Base-by-base conservation (phyloP, 768 basidiomycete species). In the Gloeopeniophorella convolvens region DNA sequence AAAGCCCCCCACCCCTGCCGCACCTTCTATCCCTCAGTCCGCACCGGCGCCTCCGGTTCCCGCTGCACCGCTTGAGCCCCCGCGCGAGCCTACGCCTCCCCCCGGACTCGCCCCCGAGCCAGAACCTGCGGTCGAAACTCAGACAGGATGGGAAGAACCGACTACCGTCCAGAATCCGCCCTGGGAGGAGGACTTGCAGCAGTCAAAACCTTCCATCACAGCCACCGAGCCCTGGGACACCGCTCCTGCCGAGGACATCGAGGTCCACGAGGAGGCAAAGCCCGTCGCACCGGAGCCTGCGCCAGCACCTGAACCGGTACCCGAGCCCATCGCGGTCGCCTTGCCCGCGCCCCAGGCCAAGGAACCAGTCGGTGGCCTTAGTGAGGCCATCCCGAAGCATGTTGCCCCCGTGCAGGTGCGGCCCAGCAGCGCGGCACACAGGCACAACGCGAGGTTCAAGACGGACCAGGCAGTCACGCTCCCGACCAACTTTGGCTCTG, bases 391-490 rank as follows among this genome's bases (percentile, higher is more conserved):
- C 11, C 42, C 62, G 20, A 69, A 71, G 23, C 70, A 75, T 6
- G 62, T 60, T 6, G 62, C 65, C 2, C 63, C 69, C 20, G 66
- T 79, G 30, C 66, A 73, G n/a, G 63, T 73, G 3, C 76, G 86
- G 10, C 74, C 80, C 11, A 70, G 76, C 7, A 69, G 70, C 32
- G 66, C 68, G 13, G 70, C 78, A 1, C 81, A 85, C 45, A 76
- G 82, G 40, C 70, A 67, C 57, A 77, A 72, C 39, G 76, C 78
- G 28, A 79, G 80, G 44, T 82, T 83, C 70, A 89, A 89, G 71
- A 76, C 89, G 54, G 84, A 87, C 50, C 79, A 89, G 31, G 89
- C 91, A 15, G 82, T 90, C 48, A 82, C 90, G 78, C 87, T 89
- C 1, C 75, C 76, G 30, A 70, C 68, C 36, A 79, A 76, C 44